Evolutionary conservation across 257 asterid species (phyloP).

Genomic region (Rehmannia glutinosa): DNA sequence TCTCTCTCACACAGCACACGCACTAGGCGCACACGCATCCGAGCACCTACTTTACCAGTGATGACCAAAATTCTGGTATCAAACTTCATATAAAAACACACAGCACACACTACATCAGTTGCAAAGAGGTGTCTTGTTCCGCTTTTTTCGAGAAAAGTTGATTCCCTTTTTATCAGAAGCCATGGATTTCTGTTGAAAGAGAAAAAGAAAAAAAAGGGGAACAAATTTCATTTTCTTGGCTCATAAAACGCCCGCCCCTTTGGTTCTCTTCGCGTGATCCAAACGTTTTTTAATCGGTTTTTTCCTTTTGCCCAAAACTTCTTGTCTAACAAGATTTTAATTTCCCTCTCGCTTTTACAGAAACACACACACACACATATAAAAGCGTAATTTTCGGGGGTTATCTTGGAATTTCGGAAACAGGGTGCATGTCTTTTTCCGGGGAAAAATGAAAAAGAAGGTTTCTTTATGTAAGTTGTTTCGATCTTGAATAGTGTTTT

Average conservation of each 20-base stretch:
- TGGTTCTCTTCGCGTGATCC: slow-evolving; percentile 25
- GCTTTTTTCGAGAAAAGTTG: slow-evolving; percentile 25
- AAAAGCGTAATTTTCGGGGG: slow-evolving; percentile 22
- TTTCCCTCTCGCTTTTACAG: slow-evolving; percentile 7
- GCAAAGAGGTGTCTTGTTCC: neutral
- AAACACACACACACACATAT: slow-evolving; percentile 16
- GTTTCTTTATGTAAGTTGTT: neutral
- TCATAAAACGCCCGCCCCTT: slow-evolving; percentile 9
- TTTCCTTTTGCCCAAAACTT: neutral
- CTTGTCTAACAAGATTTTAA: slow-evolving; percentile 23
- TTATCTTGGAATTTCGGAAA: slow-evolving; percentile 16
- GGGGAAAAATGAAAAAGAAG: slow-evolving; percentile 11
- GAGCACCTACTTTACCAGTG: slow-evolving; percentile 11
- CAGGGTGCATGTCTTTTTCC: slow-evolving; percentile 29
- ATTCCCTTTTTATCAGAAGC: slow-evolving; percentile 29
- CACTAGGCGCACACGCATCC: slow-evolving; percentile 16
- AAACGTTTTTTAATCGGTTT: slow-evolving; percentile 12
- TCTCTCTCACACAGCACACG: slow-evolving; percentile 15
- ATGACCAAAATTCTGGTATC: slow-evolving; percentile 28
- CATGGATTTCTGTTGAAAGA: slow-evolving; percentile 18
- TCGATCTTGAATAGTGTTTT: slow-evolving; percentile 12
- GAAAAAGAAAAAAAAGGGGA: no score
- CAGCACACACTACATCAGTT: slow-evolving; percentile 7
- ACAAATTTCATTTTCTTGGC: slow-evolving; percentile 14
- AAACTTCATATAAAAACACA: slow-evolving; percentile 6